Percentiles rank a stretch among this genome's conserved stretches.
Evolutionary conservation across 441 rosid species (phyloP).

Genomic region (Populus hybrid): DNA sequence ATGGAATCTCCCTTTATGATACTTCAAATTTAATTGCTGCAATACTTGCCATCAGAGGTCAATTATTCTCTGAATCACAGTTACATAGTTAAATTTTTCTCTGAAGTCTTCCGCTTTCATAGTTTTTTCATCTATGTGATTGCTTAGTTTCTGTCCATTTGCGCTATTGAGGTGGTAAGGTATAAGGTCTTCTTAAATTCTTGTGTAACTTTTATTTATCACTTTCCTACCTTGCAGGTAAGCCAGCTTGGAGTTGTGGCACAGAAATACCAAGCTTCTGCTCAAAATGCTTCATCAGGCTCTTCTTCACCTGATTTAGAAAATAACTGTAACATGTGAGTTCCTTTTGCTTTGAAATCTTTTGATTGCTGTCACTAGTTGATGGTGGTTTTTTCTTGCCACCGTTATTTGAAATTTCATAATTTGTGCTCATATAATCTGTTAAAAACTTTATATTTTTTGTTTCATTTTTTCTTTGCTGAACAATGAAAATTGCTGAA

Average conservation of each 20-base stretch:
- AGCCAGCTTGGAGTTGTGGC: slow-evolving; percentile 91
- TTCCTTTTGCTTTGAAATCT: slow-evolving; percentile 1
- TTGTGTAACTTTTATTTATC: background rate
- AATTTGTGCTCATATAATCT: background rate
- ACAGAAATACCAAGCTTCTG: slow-evolving; percentile 84
- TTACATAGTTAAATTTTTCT: background rate
- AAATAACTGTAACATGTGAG: slow-evolving; percentile 87
- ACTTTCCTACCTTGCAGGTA: slow-evolving; percentile 46
- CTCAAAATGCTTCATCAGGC: slow-evolving; percentile 83
- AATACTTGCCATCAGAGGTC: background rate
- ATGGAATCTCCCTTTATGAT: background rate
- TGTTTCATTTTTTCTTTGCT: background rate
- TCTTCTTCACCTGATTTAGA: slow-evolving; percentile 78
- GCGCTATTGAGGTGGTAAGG: slow-evolving; percentile 4
- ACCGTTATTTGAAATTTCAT: background rate
- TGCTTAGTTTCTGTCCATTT: background rate
- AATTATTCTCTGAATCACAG: background rate
- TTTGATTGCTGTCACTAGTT: background rate
- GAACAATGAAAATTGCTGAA: background rate
- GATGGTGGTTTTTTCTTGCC: background rate
- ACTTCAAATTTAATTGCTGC: background rate
- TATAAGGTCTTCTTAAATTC: background rate
- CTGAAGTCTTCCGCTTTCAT: background rate
- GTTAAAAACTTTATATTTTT: background rate
- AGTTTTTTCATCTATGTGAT: background rate